Evolutionary conservation across 2,329 filamentous ascomycete genomes (phyloP).

Genomic region (Seiridium unicorne): DNA sequence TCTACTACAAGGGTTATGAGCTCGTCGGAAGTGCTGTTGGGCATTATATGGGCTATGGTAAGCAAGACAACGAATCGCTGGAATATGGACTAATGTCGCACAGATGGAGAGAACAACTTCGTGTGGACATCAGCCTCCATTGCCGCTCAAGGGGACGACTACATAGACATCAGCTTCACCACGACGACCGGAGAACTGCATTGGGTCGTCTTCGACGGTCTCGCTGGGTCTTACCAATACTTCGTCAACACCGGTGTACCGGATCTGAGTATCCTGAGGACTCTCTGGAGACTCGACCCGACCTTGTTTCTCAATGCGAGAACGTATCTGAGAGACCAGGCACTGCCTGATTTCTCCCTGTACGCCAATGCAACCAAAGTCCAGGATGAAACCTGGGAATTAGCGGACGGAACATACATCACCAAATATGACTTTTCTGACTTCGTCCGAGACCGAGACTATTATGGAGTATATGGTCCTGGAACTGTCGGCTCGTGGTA

Average conservation of each 20-base stretch:
- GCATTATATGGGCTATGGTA: conserved; percentile 29
- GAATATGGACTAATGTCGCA: neutral
- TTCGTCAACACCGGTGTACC: conserved; percentile 49
- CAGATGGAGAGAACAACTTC: conserved; percentile 46
- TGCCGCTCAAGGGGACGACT: conserved; percentile 31
- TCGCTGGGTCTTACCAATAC: conserved; percentile 52
- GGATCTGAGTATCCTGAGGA: conserved; percentile 46
- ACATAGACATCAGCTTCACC: conserved; percentile 47
- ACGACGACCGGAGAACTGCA: conserved; percentile 47
- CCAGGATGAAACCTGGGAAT: conserved; percentile 53
- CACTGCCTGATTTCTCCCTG: conserved; percentile 39
- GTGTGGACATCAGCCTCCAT: conserved; percentile 45
- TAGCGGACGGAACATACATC: conserved; percentile 44
- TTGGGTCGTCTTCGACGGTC: conserved; percentile 47
- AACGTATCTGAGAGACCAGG: conserved; percentile 42
- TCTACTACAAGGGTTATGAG: conserved; percentile 24
- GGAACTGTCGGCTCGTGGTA: conserved; percentile 48
- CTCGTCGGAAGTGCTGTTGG: conserved; percentile 26
- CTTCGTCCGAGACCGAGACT: conserved; percentile 35
- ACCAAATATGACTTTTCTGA: conserved; percentile 47
- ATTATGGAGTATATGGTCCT: conserved; percentile 48
- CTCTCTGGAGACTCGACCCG: conserved; percentile 48
- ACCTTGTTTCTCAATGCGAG: conserved; percentile 42
- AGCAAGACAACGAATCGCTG: neutral
- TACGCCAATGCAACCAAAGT: conserved; percentile 44